Evolutionary conservation across 83 land plant genomes (phyloP), one percentile per base, ranked within the genome.

Genomic region (Isoetes engelmannii): DNA sequence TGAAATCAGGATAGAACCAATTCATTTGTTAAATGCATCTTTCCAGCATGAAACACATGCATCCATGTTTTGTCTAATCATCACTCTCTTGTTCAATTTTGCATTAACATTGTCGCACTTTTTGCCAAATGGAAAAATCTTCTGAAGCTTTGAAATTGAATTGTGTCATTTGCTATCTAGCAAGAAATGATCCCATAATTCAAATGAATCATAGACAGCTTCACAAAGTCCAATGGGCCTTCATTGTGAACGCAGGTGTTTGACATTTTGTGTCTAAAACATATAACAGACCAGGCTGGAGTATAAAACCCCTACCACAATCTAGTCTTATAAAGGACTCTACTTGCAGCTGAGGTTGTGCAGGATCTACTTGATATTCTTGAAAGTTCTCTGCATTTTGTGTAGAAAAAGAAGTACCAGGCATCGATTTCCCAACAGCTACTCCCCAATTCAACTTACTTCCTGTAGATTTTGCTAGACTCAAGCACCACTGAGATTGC

Each of bases 281-380:
- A 53, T 75, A 75, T 4, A 75, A 63, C 44, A 75, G 57, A 20
- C 78, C 78, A 41, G 74, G 74, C 63, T 75, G 78, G 21, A 70
- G 48, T 4, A 54, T 70, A 46, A 61, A 69, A 37, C 78, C 78
- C 12, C 45, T 73, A 45, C 74, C 78, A 49, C 73, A 47, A 47
- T 53, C 53, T 9, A 75, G 47, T 47, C 56, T 75, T 61, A 75
- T 21, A 54, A 75, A 75, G 4, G 74, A 73, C 60, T 75, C 78
- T 45, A 69, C 19, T 15, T 75, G 78, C 74, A 70, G 61, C 63
- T 75, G 78, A 20, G 74, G 21, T n/a, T 18, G 15, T 13, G 37
- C 68, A 20, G n/a, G 41, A 63, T 50, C 63, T 51, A 47, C 64
- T 19, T 0, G 28, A 61, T 45, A 17, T 12, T 49, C 67, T 7